A percentile compares a stretch with the other conserved stretches of the same genome.
Evolutionary conservation across 176 grass and related monocot genomes (phyloP).

Genomic region (Otatea glauca): DNA sequence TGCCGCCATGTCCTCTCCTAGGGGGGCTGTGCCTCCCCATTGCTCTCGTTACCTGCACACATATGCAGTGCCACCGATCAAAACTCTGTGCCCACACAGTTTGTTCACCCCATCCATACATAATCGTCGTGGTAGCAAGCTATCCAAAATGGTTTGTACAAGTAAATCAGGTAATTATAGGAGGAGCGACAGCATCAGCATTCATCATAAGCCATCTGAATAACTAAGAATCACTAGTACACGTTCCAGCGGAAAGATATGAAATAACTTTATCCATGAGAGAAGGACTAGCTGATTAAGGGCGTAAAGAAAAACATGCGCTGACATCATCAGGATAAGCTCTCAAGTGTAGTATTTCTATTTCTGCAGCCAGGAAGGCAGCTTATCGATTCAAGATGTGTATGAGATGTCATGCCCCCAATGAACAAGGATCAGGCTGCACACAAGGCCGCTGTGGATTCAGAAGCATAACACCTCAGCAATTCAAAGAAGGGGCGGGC

Average conservation of each 20-base stretch:
- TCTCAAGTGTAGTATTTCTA: neutral
- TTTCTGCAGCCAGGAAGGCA: neutral
- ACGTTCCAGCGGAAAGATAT: neutral
- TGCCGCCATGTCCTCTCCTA: slow-evolving; percentile 55
- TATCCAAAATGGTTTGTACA: neutral
- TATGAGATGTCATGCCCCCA: neutral
- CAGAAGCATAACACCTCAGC: neutral
- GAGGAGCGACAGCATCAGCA: neutral
- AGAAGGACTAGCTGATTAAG: neutral
- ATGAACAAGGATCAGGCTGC: neutral
- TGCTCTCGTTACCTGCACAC: slow-evolving; percentile 7
- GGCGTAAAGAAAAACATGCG: neutral
- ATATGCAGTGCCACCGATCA: neutral
- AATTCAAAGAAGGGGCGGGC: slow-evolving; percentile 5
- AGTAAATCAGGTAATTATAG: neutral
- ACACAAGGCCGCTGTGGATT: neutral
- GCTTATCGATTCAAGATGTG: neutral
- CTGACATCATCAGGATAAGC: neutral
- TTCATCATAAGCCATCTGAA: slow-evolving; percentile 8
- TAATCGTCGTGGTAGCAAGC: neutral
- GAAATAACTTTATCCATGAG: neutral
- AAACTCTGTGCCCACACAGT: neutral
- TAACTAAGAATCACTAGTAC: neutral
- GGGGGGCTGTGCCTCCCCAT: slow-evolving; percentile 80
- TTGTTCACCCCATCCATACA: neutral